phyloP scores from a whole-genome alignment of 805 yeast species.

The Yamadazyma insecticola region DNA sequence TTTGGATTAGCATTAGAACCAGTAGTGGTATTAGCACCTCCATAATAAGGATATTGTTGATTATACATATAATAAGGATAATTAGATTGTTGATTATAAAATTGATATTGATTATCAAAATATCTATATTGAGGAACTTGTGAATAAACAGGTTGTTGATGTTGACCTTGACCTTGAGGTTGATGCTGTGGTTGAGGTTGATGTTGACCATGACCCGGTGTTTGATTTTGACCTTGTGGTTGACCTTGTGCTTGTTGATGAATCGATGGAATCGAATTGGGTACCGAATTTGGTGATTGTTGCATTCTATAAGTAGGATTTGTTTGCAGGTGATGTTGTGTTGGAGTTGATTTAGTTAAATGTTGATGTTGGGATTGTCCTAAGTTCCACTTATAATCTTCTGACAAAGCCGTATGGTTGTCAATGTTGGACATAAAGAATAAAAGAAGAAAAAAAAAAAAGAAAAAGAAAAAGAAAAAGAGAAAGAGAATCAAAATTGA shows the following conservation, averaged over 20 bases:
- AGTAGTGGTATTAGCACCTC: not conserved
- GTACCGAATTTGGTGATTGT: too few species aligned
- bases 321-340: conserved; percentile 2
- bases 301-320: too few species aligned
- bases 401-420: too few species aligned
- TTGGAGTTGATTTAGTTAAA: not conserved
- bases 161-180: conserved; percentile 4
- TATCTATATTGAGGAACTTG: not conserved
- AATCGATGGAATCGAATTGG: too few species aligned
- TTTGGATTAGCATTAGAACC: not conserved
- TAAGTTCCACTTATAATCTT: too few species aligned
- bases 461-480: too few species aligned
- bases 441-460: too few species aligned
- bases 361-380: too few species aligned
- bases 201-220: conserved; percentile 4
- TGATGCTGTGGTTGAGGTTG: conserved; percentile 3
- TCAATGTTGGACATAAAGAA: conserved; percentile 18
- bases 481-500: too few species aligned
- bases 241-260: too few species aligned
- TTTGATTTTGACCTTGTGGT: too few species aligned
- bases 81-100: conserved; percentile 10
- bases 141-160: not conserved
- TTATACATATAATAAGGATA: conserved; percentile 13
- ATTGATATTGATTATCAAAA: conserved; percentile 10
- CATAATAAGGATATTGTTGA: conserved; percentile 13